phyloP scores from a whole-genome alignment of 257 asterid species.

The Solanum medicagineum region DNA sequence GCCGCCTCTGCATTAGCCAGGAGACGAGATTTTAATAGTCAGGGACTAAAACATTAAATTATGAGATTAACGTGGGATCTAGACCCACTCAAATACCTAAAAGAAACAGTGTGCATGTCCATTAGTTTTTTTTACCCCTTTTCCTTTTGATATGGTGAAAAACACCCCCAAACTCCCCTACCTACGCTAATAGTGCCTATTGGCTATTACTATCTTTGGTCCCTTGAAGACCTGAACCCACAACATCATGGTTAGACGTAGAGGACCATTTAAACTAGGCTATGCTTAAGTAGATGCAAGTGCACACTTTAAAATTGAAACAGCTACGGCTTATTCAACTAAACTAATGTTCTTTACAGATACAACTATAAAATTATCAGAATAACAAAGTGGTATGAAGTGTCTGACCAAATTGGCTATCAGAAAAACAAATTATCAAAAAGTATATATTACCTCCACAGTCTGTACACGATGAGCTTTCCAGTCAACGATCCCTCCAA shows the following conservation, averaged over 20 bases:
- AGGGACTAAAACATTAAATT: not conserved
- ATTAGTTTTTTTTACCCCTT: not conserved
- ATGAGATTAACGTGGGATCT: not conserved
- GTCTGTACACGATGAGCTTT: slow-evolving; percentile 89
- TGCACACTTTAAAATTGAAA: not conserved
- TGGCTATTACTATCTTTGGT: not conserved
- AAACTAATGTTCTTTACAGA: not conserved
- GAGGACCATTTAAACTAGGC: not conserved
- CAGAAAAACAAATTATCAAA: not conserved
- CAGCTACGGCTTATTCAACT: not conserved
- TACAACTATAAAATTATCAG: not conserved
- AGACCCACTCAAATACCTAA: not conserved
- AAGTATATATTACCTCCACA: slow-evolving; percentile 56
- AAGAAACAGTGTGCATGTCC: not conserved
- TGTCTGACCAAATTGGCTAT: not conserved
- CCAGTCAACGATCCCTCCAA: slow-evolving; percentile 99
- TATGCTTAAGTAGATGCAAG: not conserved
- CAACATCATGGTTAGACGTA: not conserved
- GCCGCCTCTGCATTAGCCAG: slow-evolving; percentile 59
- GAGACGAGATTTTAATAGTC: not conserved
- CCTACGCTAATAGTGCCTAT: not conserved
- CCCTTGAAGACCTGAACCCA: not conserved
- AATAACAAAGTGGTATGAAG: not conserved
- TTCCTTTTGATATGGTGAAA: not conserved
- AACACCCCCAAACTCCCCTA: not conserved